These are phyloP conservation scores for Henckelia pumila DNA, from an alignment of 257 asterid genomes.

Conservation along the genomic window DNA sequence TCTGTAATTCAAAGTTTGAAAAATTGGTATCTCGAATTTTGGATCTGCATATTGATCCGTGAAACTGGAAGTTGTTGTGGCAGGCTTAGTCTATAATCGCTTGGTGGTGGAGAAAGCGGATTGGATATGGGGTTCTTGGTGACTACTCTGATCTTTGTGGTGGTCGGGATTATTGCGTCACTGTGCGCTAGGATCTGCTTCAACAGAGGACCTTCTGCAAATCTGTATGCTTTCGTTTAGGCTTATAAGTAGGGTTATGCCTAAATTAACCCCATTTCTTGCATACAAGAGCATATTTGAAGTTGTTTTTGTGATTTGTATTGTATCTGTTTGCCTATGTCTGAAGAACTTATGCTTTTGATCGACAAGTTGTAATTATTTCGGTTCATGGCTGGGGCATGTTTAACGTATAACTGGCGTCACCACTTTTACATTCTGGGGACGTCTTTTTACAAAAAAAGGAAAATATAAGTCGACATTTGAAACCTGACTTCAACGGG, in stretches of 20 bases:
- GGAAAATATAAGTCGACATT: not conserved
- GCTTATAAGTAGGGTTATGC: not conserved
- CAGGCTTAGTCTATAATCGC: constrained; percentile 26
- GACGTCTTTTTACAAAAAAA: not conserved
- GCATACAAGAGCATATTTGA: not conserved
- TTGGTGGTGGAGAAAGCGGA: constrained; percentile 20
- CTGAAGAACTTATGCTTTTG: not conserved
- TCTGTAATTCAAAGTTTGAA: not conserved
- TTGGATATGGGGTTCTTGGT: constrained; percentile 80
- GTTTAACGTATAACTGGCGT: not conserved
- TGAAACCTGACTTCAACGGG: not conserved
- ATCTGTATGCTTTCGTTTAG: constrained; percentile 54
- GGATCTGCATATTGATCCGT: constrained; percentile 26
- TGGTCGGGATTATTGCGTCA: constrained; percentile 74
- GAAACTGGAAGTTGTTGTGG: not conserved
- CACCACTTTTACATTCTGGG: not conserved
- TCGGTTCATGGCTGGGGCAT: not conserved
- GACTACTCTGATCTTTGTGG: constrained; percentile 69
- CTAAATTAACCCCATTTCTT: not conserved
- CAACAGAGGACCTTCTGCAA: constrained; percentile 92
- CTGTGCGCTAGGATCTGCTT: constrained; percentile 78
- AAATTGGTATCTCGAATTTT: constrained; percentile 4
- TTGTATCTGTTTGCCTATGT: not conserved
- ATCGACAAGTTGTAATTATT: not conserved
- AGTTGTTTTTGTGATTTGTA: not conserved